A percentile compares a stretch with the other conserved stretches of the same genome.
These are phyloP conservation scores for Mitragyna speciosa DNA, from an alignment of 257 asterid species.

Conservation along the genomic window DNA sequence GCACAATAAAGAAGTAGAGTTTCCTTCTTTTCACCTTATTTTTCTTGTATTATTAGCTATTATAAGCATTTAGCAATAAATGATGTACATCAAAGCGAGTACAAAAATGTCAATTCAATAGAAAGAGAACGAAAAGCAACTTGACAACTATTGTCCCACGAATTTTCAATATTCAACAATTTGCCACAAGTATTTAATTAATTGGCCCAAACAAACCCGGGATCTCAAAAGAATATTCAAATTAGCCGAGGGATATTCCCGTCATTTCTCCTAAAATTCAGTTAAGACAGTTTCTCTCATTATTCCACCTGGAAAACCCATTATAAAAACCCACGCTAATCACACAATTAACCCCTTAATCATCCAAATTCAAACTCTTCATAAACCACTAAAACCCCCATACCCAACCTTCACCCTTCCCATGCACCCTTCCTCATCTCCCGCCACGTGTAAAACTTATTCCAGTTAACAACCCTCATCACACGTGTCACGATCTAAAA, in stretches of 20 bases:
- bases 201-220: neutral
- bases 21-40: too few species aligned
- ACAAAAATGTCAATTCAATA: neutral
- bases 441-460: constrained; percentile 29
- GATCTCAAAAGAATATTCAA: constrained; percentile 1
- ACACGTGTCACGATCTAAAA: constrained; percentile 40
- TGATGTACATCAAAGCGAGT: neutral
- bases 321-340: neutral
- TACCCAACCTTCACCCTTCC: neutral
- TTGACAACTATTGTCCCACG: neutral
- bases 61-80: too few species aligned
- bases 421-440: neutral
- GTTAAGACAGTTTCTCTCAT: neutral
- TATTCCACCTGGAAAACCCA: neutral
- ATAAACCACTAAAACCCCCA: neutral
- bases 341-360: neutral
- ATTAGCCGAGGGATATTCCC: neutral
- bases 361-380: neutral
- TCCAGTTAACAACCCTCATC: rapidly evolving
- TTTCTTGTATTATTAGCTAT: too few species aligned
- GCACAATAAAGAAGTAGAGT: too few species aligned
- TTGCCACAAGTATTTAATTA: neutral
- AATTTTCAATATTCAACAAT: neutral
- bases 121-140: neutral
- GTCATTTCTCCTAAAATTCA: neutral